These are phyloP conservation scores for Cyanidioschyzon merolae DNA, from an alignment of 23 red algal genomes.

Conservation along the genomic window DNA sequence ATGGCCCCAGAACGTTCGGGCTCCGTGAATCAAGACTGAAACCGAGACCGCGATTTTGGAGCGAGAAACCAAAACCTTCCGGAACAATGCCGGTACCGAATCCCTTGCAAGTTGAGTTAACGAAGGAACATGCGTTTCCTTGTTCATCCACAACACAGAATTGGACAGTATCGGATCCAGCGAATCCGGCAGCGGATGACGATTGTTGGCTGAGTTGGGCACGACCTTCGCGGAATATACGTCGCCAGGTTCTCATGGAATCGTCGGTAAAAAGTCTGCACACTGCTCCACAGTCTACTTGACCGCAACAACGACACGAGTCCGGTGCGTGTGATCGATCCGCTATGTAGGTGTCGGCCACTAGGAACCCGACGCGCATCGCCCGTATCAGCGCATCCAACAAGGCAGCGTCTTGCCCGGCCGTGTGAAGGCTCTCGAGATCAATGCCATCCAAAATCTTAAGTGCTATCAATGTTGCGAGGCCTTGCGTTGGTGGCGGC, in stretches of 20 bases:
- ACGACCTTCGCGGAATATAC: slow-evolving; percentile 3
- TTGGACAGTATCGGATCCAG: slow-evolving; percentile 62
- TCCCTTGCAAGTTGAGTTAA: slow-evolving; percentile 69
- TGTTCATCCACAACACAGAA: slow-evolving; percentile 73
- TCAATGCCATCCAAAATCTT: slow-evolving; percentile 38
- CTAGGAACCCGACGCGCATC: slow-evolving; percentile 44
- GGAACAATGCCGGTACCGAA: slow-evolving; percentile 84
- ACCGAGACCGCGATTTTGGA: slow-evolving; percentile 86
- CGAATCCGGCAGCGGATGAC: neutral
- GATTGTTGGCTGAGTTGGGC: neutral
- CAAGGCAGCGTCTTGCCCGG: slow-evolving; percentile 10
- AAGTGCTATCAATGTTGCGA: slow-evolving; percentile 55
- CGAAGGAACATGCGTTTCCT: slow-evolving; percentile 56
- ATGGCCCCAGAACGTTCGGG: slow-evolving; percentile 33
- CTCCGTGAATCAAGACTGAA: slow-evolving; percentile 30
- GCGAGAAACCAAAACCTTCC: slow-evolving; percentile 53
- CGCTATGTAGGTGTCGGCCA: slow-evolving; percentile 23
- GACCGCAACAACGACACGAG: neutral
- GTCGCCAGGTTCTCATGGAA: slow-evolving; percentile 19
- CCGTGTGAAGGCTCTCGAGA: neutral
- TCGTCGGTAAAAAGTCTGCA: slow-evolving; percentile 18
- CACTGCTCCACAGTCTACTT: neutral
- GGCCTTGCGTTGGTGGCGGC: slow-evolving; percentile 69
- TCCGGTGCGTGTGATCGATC: slow-evolving; percentile 5
- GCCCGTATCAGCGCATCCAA: slow-evolving; percentile 53